Evolutionary conservation across 2,329 filamentous ascomycete species (phyloP).

Genomic region (Xylariaceae sp.): DNA sequence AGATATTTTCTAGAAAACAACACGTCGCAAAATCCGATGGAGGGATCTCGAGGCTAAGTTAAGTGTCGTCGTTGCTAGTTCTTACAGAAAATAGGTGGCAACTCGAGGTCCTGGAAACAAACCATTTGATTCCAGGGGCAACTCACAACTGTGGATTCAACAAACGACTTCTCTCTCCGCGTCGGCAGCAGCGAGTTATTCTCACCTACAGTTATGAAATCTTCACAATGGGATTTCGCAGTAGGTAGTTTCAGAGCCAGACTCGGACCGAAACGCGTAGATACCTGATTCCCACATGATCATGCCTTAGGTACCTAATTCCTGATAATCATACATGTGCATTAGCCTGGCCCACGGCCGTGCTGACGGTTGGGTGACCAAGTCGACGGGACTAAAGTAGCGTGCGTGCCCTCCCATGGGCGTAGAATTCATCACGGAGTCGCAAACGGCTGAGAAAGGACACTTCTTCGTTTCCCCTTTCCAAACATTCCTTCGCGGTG

Average conservation of each 20-base stretch:
- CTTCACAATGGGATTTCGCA: background rate
- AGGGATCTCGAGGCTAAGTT: background rate
- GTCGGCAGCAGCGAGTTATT: no score
- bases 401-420: background rate
- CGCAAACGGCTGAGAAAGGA: background rate
- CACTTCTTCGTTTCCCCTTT: background rate
- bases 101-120: no score
- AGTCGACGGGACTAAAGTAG: background rate
- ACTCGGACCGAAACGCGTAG: background rate
- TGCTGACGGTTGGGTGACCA: background rate
- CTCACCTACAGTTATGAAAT: background rate
- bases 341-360: background rate
- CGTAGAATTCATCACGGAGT: background rate
- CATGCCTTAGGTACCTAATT: background rate
- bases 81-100: no score
- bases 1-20: background rate
- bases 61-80: no score
- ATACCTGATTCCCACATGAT: background rate
- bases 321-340: background rate
- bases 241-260: background rate
- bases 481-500: background rate
- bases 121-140: no score
- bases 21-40: background rate
- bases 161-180: no score
- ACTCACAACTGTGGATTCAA: no score